Evolutionary conservation across 1,139 yeast species (phyloP).

Genomic region (Nakaseomyces sp.): DNA sequence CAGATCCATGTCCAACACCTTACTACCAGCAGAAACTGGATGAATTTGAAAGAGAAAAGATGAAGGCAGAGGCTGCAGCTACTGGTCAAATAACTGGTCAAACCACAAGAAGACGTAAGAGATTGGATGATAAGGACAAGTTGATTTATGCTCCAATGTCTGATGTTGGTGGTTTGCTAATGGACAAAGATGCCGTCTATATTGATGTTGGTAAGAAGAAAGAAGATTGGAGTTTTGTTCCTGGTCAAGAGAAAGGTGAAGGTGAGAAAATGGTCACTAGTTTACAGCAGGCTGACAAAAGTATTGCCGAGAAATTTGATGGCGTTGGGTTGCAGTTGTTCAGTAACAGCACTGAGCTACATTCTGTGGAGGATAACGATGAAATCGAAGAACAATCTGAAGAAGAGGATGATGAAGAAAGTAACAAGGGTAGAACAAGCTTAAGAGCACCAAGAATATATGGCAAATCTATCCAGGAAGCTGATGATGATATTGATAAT

Average conservation of each 20-base stretch:
- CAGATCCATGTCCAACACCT: conserved; percentile 99
- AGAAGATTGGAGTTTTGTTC: conserved; percentile 44
- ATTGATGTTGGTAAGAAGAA: conserved; percentile 64
- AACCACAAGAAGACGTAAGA: conserved; percentile 65
- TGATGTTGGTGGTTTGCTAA: conserved; percentile 94
- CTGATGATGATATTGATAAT: conserved; percentile 39
- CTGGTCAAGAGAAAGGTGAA: conserved; percentile 63
- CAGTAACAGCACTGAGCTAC: conserved; percentile 47
- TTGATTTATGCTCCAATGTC: conserved; percentile 98
- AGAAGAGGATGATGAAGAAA: conserved; percentile 31
- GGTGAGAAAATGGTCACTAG: conserved; percentile 80
- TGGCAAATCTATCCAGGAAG: conserved; percentile 48
- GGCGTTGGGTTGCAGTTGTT: conserved; percentile 71
- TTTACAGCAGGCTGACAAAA: conserved; percentile 59
- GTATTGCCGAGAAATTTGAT: conserved; percentile 54
- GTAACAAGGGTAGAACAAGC: conserved; percentile 46
- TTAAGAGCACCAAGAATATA: conserved; percentile 54
- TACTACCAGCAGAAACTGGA: conserved; percentile 78
- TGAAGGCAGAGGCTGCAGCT: conserved; percentile 44
- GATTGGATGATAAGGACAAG: conserved; percentile 89
- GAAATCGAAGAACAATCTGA: conserved; percentile 35
- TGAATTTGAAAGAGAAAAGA: conserved; percentile 60
- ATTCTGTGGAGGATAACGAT: conserved; percentile 35
- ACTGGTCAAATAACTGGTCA: conserved; percentile 38
- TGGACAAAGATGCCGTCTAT: conserved; percentile 95